phyloP scores from a whole-genome alignment of 192 early-diverging fungal genomes.

The Gonapodya sp. region DNA sequence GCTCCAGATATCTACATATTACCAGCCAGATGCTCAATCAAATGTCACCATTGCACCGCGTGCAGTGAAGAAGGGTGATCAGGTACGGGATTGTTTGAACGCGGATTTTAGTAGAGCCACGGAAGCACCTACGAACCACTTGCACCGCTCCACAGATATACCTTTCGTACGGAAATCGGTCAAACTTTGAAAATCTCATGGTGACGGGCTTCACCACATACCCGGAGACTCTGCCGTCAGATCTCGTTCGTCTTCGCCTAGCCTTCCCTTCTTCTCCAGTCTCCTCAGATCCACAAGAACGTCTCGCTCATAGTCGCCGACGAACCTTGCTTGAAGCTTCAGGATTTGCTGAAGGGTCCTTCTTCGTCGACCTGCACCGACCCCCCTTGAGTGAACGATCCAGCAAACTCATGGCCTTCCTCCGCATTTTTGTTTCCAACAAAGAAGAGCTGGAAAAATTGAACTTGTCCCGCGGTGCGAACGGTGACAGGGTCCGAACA shows the following conservation, averaged over 20 bases:
- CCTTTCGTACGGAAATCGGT: not conserved
- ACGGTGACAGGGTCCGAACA: not conserved
- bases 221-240: not conserved
- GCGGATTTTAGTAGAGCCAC: no score
- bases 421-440: not conserved
- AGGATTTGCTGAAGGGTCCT: not conserved
- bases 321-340: not conserved
- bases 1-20: not conserved
- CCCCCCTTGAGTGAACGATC: not conserved
- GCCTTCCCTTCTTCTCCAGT: not conserved
- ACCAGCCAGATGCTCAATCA: not conserved
- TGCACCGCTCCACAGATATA: not conserved
- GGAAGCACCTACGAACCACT: no score
- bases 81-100: no score
- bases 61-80: not conserved
- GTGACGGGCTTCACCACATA: not conserved
- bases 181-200: not conserved
- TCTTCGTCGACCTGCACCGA: not conserved
- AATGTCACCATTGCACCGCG: not conserved
- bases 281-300: not conserved
- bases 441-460: not conserved
- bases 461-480: not conserved
- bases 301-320: not conserved
- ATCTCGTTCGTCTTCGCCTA: not conserved
- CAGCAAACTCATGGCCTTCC: not conserved